A percentile compares a stretch with the other conserved stretches of the same genome.
Conservation (phyloP, 495 filamentous ascomycete species). For the Podospora pseudopauciseta region DNA sequence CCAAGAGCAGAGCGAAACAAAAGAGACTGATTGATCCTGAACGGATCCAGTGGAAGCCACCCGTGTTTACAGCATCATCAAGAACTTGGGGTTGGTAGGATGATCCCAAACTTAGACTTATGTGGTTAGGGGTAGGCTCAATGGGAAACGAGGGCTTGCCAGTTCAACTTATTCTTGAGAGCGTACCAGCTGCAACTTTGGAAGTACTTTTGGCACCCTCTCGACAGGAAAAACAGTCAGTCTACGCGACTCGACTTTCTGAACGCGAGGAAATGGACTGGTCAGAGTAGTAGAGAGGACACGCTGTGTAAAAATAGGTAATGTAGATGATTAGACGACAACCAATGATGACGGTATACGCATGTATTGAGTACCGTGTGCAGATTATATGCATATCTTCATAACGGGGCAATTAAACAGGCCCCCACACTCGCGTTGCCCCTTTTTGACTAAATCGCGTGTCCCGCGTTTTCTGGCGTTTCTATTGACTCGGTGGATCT, state of each 20-base stretch:
- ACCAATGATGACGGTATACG: no score
- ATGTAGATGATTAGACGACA: no score
- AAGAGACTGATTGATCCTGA: slow-evolving; percentile 71
- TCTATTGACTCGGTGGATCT: slow-evolving; percentile 23
- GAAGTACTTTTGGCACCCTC: neutral
- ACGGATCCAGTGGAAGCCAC: slow-evolving; percentile 88
- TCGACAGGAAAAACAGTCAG: neutral
- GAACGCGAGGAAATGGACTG: neutral
- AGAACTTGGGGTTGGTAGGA: slow-evolving; percentile 93
- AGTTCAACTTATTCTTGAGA: neutral
- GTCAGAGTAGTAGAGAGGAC: neutral
- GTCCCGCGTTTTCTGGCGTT: slow-evolving; percentile 37
- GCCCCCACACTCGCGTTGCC: slow-evolving; percentile 9
- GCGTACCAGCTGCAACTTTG: neutral
- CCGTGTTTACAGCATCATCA: slow-evolving; percentile 82
- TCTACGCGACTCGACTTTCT: neutral
- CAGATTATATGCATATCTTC: neutral
- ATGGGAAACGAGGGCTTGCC: neutral
- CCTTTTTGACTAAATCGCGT: slow-evolving; percentile 23
- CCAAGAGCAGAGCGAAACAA: slow-evolving; percentile 68
- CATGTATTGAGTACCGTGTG: no score
- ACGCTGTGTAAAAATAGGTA: no score
- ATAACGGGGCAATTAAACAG: slow-evolving; percentile 25
- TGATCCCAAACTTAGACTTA: neutral
- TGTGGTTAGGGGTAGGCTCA: neutral